Base-by-base conservation (phyloP, 768 basidiomycete species). In the Suillus decipiens region DNA sequence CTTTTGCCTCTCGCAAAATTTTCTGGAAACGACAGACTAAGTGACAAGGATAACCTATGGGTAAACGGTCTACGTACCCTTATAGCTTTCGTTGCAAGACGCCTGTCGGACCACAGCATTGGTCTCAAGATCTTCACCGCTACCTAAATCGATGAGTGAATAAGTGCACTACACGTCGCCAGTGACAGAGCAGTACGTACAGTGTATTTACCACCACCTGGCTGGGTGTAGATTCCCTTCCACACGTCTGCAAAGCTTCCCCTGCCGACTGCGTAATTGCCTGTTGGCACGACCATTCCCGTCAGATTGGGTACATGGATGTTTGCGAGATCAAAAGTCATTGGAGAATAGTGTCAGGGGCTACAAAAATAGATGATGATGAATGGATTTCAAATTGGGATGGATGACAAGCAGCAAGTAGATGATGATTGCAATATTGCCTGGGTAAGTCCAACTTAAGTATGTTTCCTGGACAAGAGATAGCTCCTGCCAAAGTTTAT, bases 1-100 rank as follows among this genome's bases (percentile, higher is more conserved):
- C 64, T 45, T 69, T 70, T 47, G 66, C 72, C 64, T 73, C 72
- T 51, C 73, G 69, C 19, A 66, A 53, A 28, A 75, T 66, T 66
- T 72, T 72, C 74, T 75, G 56, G 28, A 15, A 39, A n/a, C 53
- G 19, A 3, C 14, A 57, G 17, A 24, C 24, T 57, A 6, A 41
- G 17, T 12, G 19, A 57, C 39, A 41, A 41, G 24, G 17, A 57
- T 41, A 12, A 41, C 9, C 2, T 3, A 19, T 3, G 17, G 31
- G 17, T 11, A 17, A 41, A 57, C 0, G 28, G 6, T 19, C 11
- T 41, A 31, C 28, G 31, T 51, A 57, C 56, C 17, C 41, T 17
- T 41, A 31, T 19, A 3, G 28, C 19, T 42, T 41, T 57, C 19
- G 6, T 28, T 10, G 39, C 39, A 31, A 41, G 15, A 28, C 28